phyloP scores from a whole-genome alignment of 495 filamentous ascomycete genomes.

The Sphaerosporella brunnea region DNA sequence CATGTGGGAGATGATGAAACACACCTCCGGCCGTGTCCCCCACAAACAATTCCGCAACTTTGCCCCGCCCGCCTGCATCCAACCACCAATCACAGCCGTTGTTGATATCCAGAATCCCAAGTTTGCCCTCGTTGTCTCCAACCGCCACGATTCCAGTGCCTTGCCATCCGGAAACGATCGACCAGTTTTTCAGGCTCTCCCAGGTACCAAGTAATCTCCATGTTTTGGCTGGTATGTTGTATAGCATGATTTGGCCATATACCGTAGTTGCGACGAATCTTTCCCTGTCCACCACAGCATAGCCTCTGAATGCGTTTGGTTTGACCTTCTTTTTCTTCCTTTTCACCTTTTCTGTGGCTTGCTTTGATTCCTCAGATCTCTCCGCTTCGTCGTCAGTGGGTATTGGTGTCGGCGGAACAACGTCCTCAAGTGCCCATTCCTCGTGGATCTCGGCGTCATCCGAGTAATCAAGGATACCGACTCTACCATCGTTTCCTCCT shows the following conservation, averaged over 20 bases:
- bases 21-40: constrained; percentile 1
- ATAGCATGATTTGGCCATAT: constrained; percentile 43
- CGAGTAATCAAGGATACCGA: constrained; percentile 29
- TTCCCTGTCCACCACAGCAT: constrained; percentile 43
- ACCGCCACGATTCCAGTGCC: constrained; percentile 14
- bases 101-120: constrained; percentile 12
- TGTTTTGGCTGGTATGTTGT: constrained; percentile 7
- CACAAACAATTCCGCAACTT: constrained; percentile 19
- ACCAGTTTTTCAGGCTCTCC: constrained; percentile 11
- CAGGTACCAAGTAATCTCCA: constrained; percentile 12
- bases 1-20: constrained; percentile 1
- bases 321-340: constrained; percentile 1
- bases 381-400: background rate
- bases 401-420: constrained; percentile 3
- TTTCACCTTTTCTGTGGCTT: background rate
- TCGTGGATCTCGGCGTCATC: constrained; percentile 1
- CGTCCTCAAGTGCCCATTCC: constrained; percentile 13
- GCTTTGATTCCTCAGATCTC: background rate
- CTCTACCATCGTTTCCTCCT: constrained; percentile 68
- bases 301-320: constrained; percentile 39
- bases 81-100: constrained; percentile 10
- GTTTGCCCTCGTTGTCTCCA: constrained; percentile 11
- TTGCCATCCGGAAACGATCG: constrained; percentile 15
- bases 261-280: constrained; percentile 41
- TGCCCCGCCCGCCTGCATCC: constrained; percentile 9